A percentile compares a stretch with the other conserved stretches of the same genome.
phyloP scores from a whole-genome alignment of 1,139 yeast genomes.

The Zygosaccharomyces pseudobailii region DNA sequence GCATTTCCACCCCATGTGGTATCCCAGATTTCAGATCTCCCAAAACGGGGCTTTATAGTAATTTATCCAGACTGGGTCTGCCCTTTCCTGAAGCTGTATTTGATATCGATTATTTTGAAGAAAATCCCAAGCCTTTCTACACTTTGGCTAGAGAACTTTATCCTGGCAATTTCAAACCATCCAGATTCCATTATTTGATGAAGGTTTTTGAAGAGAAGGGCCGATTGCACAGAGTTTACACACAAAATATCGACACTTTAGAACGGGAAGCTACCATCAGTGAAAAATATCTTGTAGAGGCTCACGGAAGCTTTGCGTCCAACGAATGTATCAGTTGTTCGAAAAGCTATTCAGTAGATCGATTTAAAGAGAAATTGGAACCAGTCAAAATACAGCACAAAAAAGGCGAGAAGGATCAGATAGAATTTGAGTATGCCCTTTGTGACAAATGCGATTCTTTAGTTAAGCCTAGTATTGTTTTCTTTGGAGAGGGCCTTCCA shows the following conservation, averaged over 20 bases:
- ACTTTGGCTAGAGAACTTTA: slow-evolving; percentile 77
- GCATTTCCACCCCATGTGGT: slow-evolving; percentile 87
- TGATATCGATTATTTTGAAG: slow-evolving; percentile 73
- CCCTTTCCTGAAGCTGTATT: slow-evolving; percentile 96
- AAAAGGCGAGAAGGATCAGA: slow-evolving; percentile 8
- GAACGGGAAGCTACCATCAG: slow-evolving; percentile 80
- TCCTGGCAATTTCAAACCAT: slow-evolving; percentile 84
- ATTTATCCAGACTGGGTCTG: slow-evolving; percentile 63
- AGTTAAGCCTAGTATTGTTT: slow-evolving; percentile 89
- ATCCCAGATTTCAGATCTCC: slow-evolving; percentile 95
- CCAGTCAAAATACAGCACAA: slow-evolving; percentile 12
- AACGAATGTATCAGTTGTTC: slow-evolving; percentile 80
- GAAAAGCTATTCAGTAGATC: slow-evolving; percentile 47
- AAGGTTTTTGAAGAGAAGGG: slow-evolving; percentile 60
- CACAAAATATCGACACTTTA: slow-evolving; percentile 89
- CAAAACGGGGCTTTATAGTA: slow-evolving; percentile 82
- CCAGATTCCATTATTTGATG: slow-evolving; percentile 72
- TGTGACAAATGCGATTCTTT: slow-evolving; percentile 58
- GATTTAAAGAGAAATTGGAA: slow-evolving; percentile 43
- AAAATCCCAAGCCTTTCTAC: slow-evolving; percentile 78
- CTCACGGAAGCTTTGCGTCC: slow-evolving; percentile 88
- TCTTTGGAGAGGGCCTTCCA: slow-evolving; percentile 88
- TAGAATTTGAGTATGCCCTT: slow-evolving; percentile 43
- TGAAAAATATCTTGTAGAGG: slow-evolving; percentile 67
- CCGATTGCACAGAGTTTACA: slow-evolving; percentile 63